Conservation (phyloP, 345 rosid genomes). For the Clausena lansium region DNA sequence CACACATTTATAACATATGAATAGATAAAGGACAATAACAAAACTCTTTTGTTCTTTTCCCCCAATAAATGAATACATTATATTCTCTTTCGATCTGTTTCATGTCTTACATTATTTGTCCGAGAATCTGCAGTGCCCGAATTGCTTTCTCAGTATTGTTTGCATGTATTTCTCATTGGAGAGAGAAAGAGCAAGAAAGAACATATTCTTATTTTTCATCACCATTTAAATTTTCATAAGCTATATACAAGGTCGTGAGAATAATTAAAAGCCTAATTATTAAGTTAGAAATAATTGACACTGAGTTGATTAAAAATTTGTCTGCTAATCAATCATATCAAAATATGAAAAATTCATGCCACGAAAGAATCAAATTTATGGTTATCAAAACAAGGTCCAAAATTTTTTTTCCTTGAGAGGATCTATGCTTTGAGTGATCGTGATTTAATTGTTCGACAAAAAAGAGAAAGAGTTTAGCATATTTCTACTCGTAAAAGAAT, state of each 20-base stretch:
- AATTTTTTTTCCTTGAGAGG: too few species aligned
- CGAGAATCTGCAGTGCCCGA: conserved; percentile 8
- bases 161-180: not conserved
- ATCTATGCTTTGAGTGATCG: not conserved
- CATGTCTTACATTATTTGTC: conserved; percentile 20
- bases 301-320: too few species aligned
- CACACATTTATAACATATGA: not conserved
- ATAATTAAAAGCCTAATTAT: not conserved
- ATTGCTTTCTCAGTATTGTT: too few species aligned
- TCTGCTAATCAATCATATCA: too few species aligned
- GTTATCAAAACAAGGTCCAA: not conserved
- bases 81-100: not conserved
- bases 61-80: not conserved
- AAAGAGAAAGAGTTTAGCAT: not conserved
- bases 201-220: not conserved
- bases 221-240: not conserved
- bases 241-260: not conserved
- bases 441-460: not conserved
- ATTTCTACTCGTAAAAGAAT: not conserved
- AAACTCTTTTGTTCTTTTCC: not conserved
- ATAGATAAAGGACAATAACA: not conserved
- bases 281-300: too few species aligned
- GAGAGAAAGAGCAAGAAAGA: not conserved
- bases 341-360: too few species aligned
- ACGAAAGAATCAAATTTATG: not conserved